Evolutionary conservation across 805 yeast species (phyloP).

Genomic region (Candida hungchunana): DNA sequence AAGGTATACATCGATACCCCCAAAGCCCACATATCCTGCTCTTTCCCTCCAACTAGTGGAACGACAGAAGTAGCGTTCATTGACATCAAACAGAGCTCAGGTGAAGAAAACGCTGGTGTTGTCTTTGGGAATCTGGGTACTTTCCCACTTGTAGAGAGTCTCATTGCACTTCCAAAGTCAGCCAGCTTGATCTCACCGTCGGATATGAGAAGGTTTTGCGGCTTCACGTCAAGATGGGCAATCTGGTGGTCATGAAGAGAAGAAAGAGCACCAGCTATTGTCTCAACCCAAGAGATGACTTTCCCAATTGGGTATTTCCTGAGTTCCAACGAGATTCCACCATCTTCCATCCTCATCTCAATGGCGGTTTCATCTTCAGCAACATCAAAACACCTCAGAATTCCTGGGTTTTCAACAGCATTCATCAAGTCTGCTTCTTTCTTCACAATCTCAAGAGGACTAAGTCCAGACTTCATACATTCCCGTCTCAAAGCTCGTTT

Average conservation of each 20-base stretch:
- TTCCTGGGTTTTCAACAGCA: not conserved
- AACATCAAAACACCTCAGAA: not conserved
- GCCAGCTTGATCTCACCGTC: slow-evolving; percentile 4
- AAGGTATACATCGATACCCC: not conserved
- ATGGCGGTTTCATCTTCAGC: slow-evolving; percentile 2
- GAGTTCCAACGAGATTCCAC: slow-evolving; percentile 3
- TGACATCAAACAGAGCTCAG: slow-evolving; percentile 9
- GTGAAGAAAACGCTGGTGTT: slow-evolving; percentile 15
- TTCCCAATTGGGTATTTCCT: slow-evolving; percentile 5
- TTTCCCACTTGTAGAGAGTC: not conserved
- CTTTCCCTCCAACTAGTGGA: not conserved
- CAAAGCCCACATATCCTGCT: not conserved
- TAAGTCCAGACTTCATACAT: not conserved
- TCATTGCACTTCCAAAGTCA: slow-evolving; percentile 11
- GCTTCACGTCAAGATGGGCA: slow-evolving; percentile 14
- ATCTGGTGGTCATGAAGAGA: slow-evolving; percentile 2
- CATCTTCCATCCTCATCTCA: slow-evolving; percentile 10
- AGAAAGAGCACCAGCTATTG: not conserved
- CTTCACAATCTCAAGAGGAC: not conserved
- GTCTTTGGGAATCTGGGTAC: slow-evolving; percentile 1
- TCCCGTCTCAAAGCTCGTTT: slow-evolving; percentile 2
- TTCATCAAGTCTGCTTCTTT: slow-evolving; percentile 6
- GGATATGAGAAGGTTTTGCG: slow-evolving; percentile 8
- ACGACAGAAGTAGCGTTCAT: slow-evolving; percentile 1
- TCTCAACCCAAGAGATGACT: slow-evolving; percentile 5